Evolutionary conservation across 2,329 filamentous ascomycete species (phyloP), one percentile per base, ranked within the genome.

Genomic region (Domatiomyces globalis): DNA sequence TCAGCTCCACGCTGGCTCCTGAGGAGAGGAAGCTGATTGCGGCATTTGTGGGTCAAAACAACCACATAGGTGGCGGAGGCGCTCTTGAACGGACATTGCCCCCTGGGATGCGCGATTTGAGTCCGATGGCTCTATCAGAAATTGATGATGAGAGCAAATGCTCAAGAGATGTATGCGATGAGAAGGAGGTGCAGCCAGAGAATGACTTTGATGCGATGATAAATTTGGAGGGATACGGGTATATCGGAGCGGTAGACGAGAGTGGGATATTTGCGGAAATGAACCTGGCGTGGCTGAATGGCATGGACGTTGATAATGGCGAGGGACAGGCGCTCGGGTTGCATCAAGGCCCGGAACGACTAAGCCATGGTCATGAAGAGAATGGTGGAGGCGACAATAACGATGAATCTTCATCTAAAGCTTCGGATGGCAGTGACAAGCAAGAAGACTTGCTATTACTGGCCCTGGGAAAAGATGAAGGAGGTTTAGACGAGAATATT

Each of bases 191-290:
- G 12, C 20, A 49, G 19, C 70, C 65, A 2, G 67, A 71, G 50
- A 69, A 70, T 48, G 69, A 72, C 50, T 69, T 73, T 25, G 70
- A 73, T 50, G 67, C 69, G 0, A 55, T 72, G 50, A 70, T 73
- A 56, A 71, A 72, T 51, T 68, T 72, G 48, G 70, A 73, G 43
- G 69, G 53, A 57, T 43, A 42, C n/a, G 43, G 15, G 27, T 8
- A 22, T 52, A 29, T 51, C 54, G 29, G 49, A 50, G 33, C 33
- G 19, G 55, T 27, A 12, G 46, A 49, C 4, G 51, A 56, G 45
- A 55, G 55, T 12, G 53, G 46, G 8, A 33, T 55, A 25, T 55
- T 56, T 27, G 45, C 19, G 7, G 49, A 45, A 19, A 49, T 58
- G 58, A 51, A 54, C 43, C 52, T 58, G 50, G 49, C 56, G 27